phyloP scores from a whole-genome alignment of 768 basidiomycete species.

The Kwoniella mangroviensis region DNA sequence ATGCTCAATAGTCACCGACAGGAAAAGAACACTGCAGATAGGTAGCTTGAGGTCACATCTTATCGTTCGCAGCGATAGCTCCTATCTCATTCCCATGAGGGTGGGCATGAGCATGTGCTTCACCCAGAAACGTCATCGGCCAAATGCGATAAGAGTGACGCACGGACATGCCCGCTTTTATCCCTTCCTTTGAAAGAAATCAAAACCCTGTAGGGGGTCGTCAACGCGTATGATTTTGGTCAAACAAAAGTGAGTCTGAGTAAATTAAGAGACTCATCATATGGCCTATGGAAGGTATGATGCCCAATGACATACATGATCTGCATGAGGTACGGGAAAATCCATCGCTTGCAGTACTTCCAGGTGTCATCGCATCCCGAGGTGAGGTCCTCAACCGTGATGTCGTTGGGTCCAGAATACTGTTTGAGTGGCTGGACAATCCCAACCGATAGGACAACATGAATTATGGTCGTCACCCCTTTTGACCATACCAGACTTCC shows the following conservation, averaged over 20 bases:
- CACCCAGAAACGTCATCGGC: constrained; percentile 13
- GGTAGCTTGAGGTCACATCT: background rate
- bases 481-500: background rate
- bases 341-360: background rate
- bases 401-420: background rate
- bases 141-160: constrained; percentile 1
- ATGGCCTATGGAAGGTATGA: too few species aligned
- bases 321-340: background rate
- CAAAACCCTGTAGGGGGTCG: background rate
- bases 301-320: background rate
- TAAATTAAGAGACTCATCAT: background rate
- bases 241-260: background rate
- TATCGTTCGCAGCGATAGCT: background rate
- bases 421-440: constrained; percentile 3
- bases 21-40: background rate
- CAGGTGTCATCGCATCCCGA: background rate
- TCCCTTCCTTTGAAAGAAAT: background rate
- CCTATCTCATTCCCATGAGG: background rate
- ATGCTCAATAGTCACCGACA: background rate
- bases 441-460: constrained; percentile 3
- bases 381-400: background rate
- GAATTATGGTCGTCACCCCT: background rate
- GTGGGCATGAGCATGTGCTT: background rate
- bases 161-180: background rate
- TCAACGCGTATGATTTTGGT: constrained; percentile 19